Evolutionary conservation across 805 yeast species (phyloP).

Genomic region (Kodamaea nitidulidarum): DNA sequence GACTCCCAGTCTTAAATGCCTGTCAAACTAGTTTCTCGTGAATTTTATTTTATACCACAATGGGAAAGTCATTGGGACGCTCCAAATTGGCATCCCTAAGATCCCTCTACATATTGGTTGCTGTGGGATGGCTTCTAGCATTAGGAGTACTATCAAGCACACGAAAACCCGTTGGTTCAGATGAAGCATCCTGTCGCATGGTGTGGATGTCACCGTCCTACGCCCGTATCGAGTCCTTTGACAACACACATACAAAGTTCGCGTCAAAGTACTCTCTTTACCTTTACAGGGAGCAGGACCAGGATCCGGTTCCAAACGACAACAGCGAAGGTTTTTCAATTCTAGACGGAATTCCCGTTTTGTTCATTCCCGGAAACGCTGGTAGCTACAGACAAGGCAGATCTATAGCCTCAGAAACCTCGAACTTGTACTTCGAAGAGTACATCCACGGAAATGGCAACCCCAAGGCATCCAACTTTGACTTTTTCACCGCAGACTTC

Average conservation of each 20-base stretch:
- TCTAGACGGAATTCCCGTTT: slow-evolving; percentile 74
- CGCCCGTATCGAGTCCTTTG: slow-evolving; percentile 70
- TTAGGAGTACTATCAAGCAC: slow-evolving; percentile 13
- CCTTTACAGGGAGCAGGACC: slow-evolving; percentile 79
- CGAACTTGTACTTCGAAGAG: slow-evolving; percentile 48
- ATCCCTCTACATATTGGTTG: slow-evolving; percentile 2
- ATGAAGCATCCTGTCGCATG: slow-evolving; percentile 50
- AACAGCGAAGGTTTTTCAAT: slow-evolving; percentile 23
- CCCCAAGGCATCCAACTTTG: slow-evolving; percentile 47
- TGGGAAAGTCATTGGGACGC: not conserved
- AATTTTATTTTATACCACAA: not conserved
- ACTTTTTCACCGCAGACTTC: slow-evolving; percentile 89
- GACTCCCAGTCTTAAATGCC: too few species aligned
- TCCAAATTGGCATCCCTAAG: slow-evolving; percentile 3
- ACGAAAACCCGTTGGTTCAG: slow-evolving; percentile 24
- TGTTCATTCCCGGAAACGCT: slow-evolving; percentile 97
- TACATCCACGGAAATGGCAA: slow-evolving; percentile 12
- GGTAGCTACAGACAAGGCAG: slow-evolving; percentile 89
- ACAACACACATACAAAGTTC: slow-evolving; percentile 59
- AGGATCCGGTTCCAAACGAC: slow-evolving; percentile 51
- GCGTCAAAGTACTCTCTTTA: slow-evolving; percentile 83
- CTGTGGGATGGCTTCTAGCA: slow-evolving; percentile 4
- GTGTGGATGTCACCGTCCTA: slow-evolving; percentile 84
- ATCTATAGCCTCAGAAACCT: slow-evolving; percentile 82
- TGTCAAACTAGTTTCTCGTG: too few species aligned